Evolutionary conservation across 306 rosid genomes (phyloP).

Genomic region (Mucuna pruriens): DNA sequence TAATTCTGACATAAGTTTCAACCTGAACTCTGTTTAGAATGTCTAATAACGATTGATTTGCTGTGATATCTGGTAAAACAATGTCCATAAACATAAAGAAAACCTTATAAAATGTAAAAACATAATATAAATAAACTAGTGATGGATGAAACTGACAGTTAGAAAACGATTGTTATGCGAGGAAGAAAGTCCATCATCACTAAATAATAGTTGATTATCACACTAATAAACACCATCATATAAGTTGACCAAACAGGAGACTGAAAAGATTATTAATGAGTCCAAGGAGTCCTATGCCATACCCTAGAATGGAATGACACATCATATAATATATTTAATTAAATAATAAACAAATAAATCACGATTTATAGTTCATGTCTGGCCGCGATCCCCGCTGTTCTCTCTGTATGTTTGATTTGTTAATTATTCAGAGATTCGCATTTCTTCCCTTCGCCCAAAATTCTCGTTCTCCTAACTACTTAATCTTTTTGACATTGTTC

Average conservation of each 20-base stretch:
- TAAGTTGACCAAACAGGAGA: background rate
- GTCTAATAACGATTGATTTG: too few relatives aligned
- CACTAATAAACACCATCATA: background rate
- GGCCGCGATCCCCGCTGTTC: conserved; percentile 42
- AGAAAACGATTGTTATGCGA: too few relatives aligned
- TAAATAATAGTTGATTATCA: too few relatives aligned
- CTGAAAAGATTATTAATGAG: background rate
- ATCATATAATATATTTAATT: too few relatives aligned
- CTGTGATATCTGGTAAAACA: too few relatives aligned
- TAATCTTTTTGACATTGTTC: conserved; percentile 3
- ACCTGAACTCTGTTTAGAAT: too few relatives aligned
- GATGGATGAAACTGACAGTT: too few relatives aligned
- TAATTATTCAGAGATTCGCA: background rate
- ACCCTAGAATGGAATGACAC: background rate
- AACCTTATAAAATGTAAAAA: too few relatives aligned
- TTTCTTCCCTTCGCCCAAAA: background rate
- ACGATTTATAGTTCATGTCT: background rate
- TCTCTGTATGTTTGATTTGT: background rate
- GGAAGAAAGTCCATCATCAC: too few relatives aligned
- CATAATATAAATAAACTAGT: too few relatives aligned
- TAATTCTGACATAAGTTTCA: too few relatives aligned
- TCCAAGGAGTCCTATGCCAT: background rate
- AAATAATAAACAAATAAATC: background rate
- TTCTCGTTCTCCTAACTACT: conserved; percentile 16
- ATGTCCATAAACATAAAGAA: too few relatives aligned